Percentiles rank a stretch among this genome's conserved stretches.
These are phyloP conservation scores for Mycena capillaripes DNA, from an alignment of 768 basidiomycete genomes.

Conservation along the genomic window DNA sequence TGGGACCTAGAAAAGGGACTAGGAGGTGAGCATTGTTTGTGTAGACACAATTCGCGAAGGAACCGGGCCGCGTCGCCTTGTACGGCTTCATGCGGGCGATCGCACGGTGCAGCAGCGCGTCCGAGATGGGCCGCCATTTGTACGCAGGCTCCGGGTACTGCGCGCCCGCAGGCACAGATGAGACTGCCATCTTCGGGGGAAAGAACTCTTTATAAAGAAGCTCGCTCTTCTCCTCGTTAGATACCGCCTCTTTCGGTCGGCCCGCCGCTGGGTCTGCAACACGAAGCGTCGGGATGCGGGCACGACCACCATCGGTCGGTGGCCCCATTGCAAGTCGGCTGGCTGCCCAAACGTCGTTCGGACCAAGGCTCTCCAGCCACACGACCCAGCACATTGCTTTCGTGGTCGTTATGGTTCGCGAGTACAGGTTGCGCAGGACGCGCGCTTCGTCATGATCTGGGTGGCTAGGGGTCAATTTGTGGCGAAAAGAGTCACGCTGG, in stretches of 20 bases:
- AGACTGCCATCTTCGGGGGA: conserved; percentile 4
- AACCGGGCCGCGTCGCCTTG: conserved; percentile 48
- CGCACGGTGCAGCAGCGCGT: conserved; percentile 42
- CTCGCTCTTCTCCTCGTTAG: conserved; percentile 44
- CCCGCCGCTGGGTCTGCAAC: neutral
- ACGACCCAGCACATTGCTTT: conserved; percentile 45
- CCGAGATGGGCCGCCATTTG: conserved; percentile 36
- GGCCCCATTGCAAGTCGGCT: neutral
- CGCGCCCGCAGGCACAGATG: conserved; percentile 15
- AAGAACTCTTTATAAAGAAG: conserved; percentile 25
- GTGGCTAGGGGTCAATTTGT: conserved; percentile 33
- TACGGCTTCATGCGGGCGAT: conserved; percentile 47
- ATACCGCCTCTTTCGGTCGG: neutral
- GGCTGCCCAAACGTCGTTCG: conserved; percentile 29
- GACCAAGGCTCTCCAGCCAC: conserved; percentile 42
- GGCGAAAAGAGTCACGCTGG: neutral
- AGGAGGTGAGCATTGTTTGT: conserved; percentile 38
- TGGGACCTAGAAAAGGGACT: conserved; percentile 39
- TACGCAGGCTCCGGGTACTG: conserved; percentile 45
- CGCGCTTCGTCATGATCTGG: conserved; percentile 37
- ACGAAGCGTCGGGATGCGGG: conserved; percentile 45
- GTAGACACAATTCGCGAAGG: conserved; percentile 50
- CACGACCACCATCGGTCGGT: conserved; percentile 42
- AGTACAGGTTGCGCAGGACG: conserved; percentile 32
- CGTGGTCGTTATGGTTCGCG: conserved; percentile 26